Base-by-base conservation (phyloP, 1,284 basidiomycete genomes). In the Irpex lacteus region DNA sequence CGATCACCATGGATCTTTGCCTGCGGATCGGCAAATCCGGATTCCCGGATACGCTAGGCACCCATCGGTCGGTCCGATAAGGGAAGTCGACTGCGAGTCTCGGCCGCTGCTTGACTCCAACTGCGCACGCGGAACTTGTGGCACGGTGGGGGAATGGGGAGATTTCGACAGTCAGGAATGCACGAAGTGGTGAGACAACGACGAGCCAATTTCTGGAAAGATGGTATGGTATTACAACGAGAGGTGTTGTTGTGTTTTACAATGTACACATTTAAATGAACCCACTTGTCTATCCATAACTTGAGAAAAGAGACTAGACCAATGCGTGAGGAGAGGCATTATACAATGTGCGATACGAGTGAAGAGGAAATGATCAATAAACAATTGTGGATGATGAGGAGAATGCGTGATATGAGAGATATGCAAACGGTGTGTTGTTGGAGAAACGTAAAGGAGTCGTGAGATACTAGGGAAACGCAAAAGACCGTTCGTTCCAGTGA, bases 361-460 rank as follows among this genome's bases (percentile, higher is more conserved):
- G 50, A 21, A n/a, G 15, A 8, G 19, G 19, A 52, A 13, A 34
- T 32, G 26, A 56, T 11, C 21, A 56, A 56, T 56, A 56, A 56
- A 56, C 54, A 56, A 56, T 56, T 56, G 54, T 52, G 11, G 50
- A 21, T 36, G 54, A 56, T 56, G 54, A 56, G 54, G 54, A 21
- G 32, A 18, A 36, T 56, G 54, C 21, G 54, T 13, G 11, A 26
- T 56, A 21, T 56, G 54, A 34, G 50, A 19, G 18, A 26, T 26
- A 26, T 53, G 21, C 21, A 36, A 8, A 21, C 34, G 26, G 34
- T 7, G 54, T 18, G 19, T 6, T 34, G 32, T 34, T 18, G 54
- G 9, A 36, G 18, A 56, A 26, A 8, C 50, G 50, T 56, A 36
- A 56, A 15, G 26, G 54, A 56, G 50, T 52, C 50, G 19, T 52